Conservation (phyloP, 805 yeast species). For the Sugiyamaella lignohabitans region DNA sequence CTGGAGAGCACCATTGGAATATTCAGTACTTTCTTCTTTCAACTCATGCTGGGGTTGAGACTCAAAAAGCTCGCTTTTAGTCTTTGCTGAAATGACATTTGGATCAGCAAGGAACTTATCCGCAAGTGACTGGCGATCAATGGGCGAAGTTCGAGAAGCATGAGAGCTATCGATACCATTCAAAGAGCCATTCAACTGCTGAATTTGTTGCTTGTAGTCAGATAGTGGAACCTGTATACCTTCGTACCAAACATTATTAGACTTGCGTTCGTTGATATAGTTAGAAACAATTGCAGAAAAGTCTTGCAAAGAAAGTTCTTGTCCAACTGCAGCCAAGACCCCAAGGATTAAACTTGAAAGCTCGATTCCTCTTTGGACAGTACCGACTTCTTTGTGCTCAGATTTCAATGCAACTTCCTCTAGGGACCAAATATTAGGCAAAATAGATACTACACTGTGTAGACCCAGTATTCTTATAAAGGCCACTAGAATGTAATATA, state of each 20-base stretch:
- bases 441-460: conserved; percentile 9
- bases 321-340: not conserved
- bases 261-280: not conserved
- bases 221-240: not conserved
- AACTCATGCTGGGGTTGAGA: conserved; percentile 1
- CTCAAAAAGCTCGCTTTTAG: conserved; percentile 9
- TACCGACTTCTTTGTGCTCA: not conserved
- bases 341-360: not conserved
- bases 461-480: conserved; percentile 11
- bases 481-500: conserved; percentile 7
- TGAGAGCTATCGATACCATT: not conserved
- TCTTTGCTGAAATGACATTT: conserved; percentile 5
- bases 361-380: not conserved
- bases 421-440: not conserved
- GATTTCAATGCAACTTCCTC: not conserved
- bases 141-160: not conserved
- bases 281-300: not conserved
- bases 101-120: not conserved
- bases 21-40: conserved; percentile 5
- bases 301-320: not conserved
- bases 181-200: not conserved
- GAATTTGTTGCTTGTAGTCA: too few relatives aligned
- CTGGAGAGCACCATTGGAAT: conserved; percentile 4
- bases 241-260: not conserved
- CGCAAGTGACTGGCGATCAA: conserved; percentile 1